Percentiles rank a stretch among this genome's conserved stretches.
phyloP scores from a whole-genome alignment of 495 filamentous ascomycete species.

The Bryoglossum gracile region DNA sequence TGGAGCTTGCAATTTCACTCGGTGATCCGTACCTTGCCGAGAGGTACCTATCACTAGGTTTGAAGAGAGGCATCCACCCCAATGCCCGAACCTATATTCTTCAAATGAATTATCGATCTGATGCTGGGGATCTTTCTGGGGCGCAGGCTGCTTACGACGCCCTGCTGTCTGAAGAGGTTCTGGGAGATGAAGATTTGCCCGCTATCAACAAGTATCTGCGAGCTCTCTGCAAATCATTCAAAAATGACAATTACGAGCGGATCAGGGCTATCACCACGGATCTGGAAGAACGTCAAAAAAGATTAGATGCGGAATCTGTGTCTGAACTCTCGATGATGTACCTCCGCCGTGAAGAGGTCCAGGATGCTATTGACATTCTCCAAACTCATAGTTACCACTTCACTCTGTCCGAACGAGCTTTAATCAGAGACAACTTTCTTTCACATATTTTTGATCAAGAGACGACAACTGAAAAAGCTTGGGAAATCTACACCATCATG shows the following conservation, averaged over 20 bases:
- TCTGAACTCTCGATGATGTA: conserved; percentile 62
- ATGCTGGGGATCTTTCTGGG: conserved; percentile 58
- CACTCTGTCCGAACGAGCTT: conserved; percentile 53
- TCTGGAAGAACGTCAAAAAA: conserved; percentile 60
- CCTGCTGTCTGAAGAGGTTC: conserved; percentile 44
- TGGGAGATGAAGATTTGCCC: conserved; percentile 49
- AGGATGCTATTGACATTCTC: conserved; percentile 72
- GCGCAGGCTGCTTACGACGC: conserved; percentile 56
- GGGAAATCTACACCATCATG: conserved; percentile 77
- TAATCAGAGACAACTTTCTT: conserved; percentile 56
- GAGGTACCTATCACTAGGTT: conserved; percentile 57
- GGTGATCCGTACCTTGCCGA: conserved; percentile 65
- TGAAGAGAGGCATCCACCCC: conserved; percentile 54
- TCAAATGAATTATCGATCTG: conserved; percentile 67
- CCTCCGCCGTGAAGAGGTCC: conserved; percentile 61
- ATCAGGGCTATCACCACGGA: conserved; percentile 70
- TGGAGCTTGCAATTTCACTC: conserved; percentile 64
- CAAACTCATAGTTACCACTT: conserved; percentile 57
- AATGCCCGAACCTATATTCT: conserved; percentile 61
- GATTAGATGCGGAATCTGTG: conserved; percentile 64
- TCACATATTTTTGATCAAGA: conserved; percentile 54
- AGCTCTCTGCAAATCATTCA: conserved; percentile 55
- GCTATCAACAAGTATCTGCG: conserved; percentile 71
- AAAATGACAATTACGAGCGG: conserved; percentile 49
- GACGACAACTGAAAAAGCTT: conserved; percentile 55